A percentile compares a stretch with the other conserved stretches of the same genome.
Evolutionary conservation across 192 early-diverging fungal genomes (phyloP).

Genomic region (Backusella tuberculispora): DNA sequence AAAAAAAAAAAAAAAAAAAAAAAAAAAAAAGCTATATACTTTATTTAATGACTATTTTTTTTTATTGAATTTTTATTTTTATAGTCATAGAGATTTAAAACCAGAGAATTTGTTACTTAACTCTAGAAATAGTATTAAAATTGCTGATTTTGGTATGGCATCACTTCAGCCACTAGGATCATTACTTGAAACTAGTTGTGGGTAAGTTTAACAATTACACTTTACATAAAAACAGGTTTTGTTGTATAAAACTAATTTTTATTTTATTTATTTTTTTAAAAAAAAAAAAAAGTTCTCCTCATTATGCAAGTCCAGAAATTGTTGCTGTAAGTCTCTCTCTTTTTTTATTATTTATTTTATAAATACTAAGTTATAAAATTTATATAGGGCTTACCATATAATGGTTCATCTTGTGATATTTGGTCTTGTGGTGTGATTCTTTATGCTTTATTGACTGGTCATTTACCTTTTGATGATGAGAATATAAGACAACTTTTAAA

Average conservation of each 20-base stretch:
- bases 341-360: slow-evolving; percentile 5
- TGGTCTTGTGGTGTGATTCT: slow-evolving; percentile 80
- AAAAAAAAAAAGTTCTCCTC: slow-evolving; percentile 67
- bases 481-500: slow-evolving; percentile 67
- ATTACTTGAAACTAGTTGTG: slow-evolving; percentile 71
- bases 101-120: slow-evolving; percentile 74
- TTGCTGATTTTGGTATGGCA: slow-evolving; percentile 96
- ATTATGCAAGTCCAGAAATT: slow-evolving; percentile 78
- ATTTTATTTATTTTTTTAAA: slow-evolving; percentile 29
- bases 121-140: slow-evolving; percentile 72
- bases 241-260: slow-evolving; percentile 23
- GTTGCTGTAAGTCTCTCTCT: slow-evolving; percentile 52
- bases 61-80: neutral
- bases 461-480: slow-evolving; percentile 80
- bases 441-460: slow-evolving; percentile 70
- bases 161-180: slow-evolving; percentile 49
- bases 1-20: no score
- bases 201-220: slow-evolving; percentile 45
- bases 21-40: no score
- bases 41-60: no score
- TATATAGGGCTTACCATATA: slow-evolving; percentile 60
- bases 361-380: neutral
- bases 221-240: slow-evolving; percentile 17
- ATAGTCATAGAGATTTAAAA: slow-evolving; percentile 90
- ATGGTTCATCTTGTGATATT: slow-evolving; percentile 70